Conservation (phyloP, 1,139 yeast genomes). For the Kazachstania sp. region DNA sequence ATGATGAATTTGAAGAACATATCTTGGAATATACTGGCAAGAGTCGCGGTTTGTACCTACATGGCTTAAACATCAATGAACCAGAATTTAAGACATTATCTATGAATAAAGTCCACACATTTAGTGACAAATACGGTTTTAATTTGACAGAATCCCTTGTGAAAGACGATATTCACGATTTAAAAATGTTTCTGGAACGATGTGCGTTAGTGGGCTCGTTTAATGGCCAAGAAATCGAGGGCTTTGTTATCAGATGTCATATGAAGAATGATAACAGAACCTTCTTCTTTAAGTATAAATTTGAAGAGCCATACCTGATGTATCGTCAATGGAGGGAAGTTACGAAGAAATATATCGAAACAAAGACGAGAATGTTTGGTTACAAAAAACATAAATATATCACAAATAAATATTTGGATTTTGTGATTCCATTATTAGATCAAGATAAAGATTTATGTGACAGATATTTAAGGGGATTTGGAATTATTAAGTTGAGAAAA, state of each 20-base stretch:
- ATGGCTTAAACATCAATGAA: slow-evolving; percentile 72
- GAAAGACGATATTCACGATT: slow-evolving; percentile 34
- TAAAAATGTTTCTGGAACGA: slow-evolving; percentile 46
- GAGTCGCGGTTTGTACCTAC: slow-evolving; percentile 73
- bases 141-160: slow-evolving; percentile 42
- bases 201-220: slow-evolving; percentile 65
- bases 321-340: slow-evolving; percentile 88
- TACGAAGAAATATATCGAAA: slow-evolving; percentile 51
- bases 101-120: slow-evolving; percentile 47
- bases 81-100: slow-evolving; percentile 57
- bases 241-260: slow-evolving; percentile 75
- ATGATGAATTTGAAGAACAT: slow-evolving; percentile 91
- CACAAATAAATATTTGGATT: slow-evolving; percentile 61
- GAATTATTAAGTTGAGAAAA: slow-evolving; percentile 66
- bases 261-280: slow-evolving; percentile 31
- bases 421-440: slow-evolving; percentile 48
- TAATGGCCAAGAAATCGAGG: slow-evolving; percentile 71
- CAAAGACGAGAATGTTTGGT: slow-evolving; percentile 38
- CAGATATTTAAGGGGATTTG: slow-evolving; percentile 49
- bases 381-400: slow-evolving; percentile 49
- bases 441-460: slow-evolving; percentile 39
- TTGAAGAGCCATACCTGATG: slow-evolving; percentile 88
- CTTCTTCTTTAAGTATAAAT: slow-evolving; percentile 85
- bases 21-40: slow-evolving; percentile 64
- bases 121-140: slow-evolving; percentile 72